Percentiles rank a stretch among this genome's conserved stretches.
Evolutionary conservation across 139 green algal species (phyloP).

Genomic region (Chara braunii): DNA sequence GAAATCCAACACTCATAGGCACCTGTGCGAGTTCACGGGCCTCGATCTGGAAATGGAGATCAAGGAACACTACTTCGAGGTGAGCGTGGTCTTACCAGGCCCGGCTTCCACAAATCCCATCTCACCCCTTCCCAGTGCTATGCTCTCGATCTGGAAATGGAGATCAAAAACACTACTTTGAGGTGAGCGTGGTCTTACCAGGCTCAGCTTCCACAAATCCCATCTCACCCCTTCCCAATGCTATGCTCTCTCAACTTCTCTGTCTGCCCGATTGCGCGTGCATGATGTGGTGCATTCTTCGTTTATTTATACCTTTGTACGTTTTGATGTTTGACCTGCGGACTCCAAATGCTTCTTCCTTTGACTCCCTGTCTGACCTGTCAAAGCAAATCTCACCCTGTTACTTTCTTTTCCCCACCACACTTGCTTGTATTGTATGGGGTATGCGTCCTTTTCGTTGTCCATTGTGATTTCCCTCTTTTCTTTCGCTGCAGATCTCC

Average conservation of each 20-base stretch:
- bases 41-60: constrained; percentile 98
- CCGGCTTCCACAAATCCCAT: constrained; percentile 68
- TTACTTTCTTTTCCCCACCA: too few species aligned
- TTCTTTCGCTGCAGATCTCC: too few species aligned
- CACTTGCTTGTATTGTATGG: too few species aligned
- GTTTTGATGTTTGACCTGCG: too few species aligned
- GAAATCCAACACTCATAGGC: constrained; percentile 90
- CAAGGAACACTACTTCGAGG: constrained; percentile 91
- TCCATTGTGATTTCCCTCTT: too few species aligned
- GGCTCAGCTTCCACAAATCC: constrained; percentile 53
- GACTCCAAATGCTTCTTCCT: too few species aligned
- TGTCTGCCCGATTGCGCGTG: not conserved
- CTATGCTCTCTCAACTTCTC: constrained; percentile 61
- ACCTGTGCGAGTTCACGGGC: constrained; percentile 98
- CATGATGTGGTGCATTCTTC: not conserved
- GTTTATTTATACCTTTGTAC: too few species aligned
- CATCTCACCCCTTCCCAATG: constrained; percentile 98
- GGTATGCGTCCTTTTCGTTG: too few species aligned
- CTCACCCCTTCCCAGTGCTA: constrained; percentile 97
- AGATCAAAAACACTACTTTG: constrained; percentile 93
- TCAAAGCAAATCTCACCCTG: too few species aligned
- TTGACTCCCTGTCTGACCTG: too few species aligned
- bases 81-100: not conserved
- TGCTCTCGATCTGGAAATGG: constrained; percentile 98
- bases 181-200: constrained; percentile 45